Evolutionary conservation across 148 eudicot genomes (phyloP), one percentile per base, ranked within the genome.

Genomic region (Vaccinium macrocarpon): DNA sequence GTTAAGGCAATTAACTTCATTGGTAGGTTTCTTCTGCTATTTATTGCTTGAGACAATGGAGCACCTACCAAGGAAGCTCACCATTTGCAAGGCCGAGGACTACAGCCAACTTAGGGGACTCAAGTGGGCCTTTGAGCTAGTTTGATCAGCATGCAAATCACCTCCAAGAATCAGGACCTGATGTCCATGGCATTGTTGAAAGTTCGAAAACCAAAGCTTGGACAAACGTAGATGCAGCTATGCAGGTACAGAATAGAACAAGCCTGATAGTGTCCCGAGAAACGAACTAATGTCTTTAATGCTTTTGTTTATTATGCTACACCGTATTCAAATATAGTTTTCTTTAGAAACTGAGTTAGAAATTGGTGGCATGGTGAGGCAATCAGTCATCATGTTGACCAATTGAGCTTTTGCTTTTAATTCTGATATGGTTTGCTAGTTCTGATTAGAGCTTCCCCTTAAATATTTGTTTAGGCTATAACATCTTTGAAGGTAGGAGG

Each of bases 1-100:
- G 6, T 77, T 84, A 13, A 81, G 6, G 66, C 55, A 25, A 50
- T 86, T n/a, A 83, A 79, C 78, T 74, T 84, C 27, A 55, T 82
- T 61, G 83, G 90, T 89, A 97, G 99, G 98, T 97, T 71, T 89
- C 96, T 46, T 91, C 90, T 83, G 98, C 99, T 81, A 88, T 97
- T 79, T 83, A 77, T 87, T 87, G 91, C 89, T 88, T 93, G 89
- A 91, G 97, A 84, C 95, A 94, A 84, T 89, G 97, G 46, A 97
- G 95, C 85, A 92, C 97, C 53, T 95, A 93, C 84, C 95, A 88
- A 86, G 93, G 91, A 83, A 91, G 90, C 91, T 84, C 81, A 80
- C 82, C 82, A 50, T 89, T 87, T 83, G 79, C 86, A 62, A 88
- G 88, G 88, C 89, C 90, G 55, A 93, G 88, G 88, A n/a, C n/a